phyloP scores from a whole-genome alignment of 192 early-diverging fungal genomes.

The Borealophlyctis nickersoniae region DNA sequence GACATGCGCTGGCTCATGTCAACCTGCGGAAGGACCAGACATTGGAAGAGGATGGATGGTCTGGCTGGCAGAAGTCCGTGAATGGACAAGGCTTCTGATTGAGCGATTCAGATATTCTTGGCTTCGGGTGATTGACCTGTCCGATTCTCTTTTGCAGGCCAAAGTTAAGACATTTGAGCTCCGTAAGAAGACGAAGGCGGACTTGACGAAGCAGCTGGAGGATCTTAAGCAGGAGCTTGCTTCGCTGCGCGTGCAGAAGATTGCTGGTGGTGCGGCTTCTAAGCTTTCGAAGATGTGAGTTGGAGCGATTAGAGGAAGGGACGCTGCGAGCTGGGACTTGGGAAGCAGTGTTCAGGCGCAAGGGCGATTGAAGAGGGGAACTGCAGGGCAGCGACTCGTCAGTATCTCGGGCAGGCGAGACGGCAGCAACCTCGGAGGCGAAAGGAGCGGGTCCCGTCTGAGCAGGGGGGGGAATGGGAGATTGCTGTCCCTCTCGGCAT shows the following conservation, averaged over 20 bases:
- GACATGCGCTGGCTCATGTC: not conserved
- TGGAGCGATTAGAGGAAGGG: no score
- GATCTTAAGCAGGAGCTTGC: conserved; percentile 93
- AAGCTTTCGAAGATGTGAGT: conserved; percentile 84
- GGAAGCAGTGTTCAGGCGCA: no score
- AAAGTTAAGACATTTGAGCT: conserved; percentile 92
- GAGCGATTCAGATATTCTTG: not conserved
- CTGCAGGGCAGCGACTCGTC: no score
- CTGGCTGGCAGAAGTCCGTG: not conserved
- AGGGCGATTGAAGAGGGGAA: no score
- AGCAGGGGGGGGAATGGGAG: no score
- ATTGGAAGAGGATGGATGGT: not conserved
- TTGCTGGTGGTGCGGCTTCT: conserved; percentile 70
- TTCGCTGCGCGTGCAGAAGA: conserved; percentile 91
- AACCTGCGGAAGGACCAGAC: not conserved
- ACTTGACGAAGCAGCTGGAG: conserved; percentile 88
- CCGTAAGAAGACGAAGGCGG: conserved; percentile 89
- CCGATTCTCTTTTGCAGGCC: conserved; percentile 50
- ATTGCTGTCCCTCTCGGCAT: no score
- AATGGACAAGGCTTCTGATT: not conserved
- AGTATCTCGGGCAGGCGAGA: no score
- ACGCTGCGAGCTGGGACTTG: no score
- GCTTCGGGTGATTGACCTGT: not conserved
- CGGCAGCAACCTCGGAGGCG: no score
- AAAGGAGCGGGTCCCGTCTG: no score